Evolutionary conservation across 1,284 basidiomycete genomes (phyloP), one percentile per base, ranked within the genome.

Genomic region (Moesziomyces globuligerus): DNA sequence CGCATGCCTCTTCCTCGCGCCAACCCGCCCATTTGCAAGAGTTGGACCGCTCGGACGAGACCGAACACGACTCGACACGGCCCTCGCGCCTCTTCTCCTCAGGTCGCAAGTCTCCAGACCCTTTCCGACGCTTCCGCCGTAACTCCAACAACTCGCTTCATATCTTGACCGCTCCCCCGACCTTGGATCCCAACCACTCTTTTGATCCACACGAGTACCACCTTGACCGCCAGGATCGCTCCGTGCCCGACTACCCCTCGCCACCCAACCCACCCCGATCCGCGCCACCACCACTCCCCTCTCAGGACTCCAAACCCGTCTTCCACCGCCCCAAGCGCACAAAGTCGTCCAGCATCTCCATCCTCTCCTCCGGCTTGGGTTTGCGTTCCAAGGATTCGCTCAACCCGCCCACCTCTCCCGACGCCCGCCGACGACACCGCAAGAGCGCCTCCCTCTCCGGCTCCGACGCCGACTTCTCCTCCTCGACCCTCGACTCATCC

Each of bases 261-360:
- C 49, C 61, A 6, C 44, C 50, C 24, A 18, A 43, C 17, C 45
- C 64, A 8, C 39, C 48, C 3, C 48, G 48, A 11, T 55, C 65
- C 3, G 39, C 54, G 4, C 64, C 69, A 18, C 69, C 69, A 5
- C 70, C 70, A 5, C 39, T 56, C 24, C 70, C 70, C 8, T 64
- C 59, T 5, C 50, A 53, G 9, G 45, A 53, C 26, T 48, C 65
- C 38, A 72, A 72, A 23, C 70, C 70, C 1, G 36, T 28, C 25
- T 60, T 72, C 21, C 48, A 48, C 9, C 40, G 70, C 26, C 42
- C 47, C 1, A 60, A 62, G n/a, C 65, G 59, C 15, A 52, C 70
- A 32, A 68, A 68, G 47, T 62, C 70, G 3, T 54, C 55, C n/a
- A 68, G 65, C 56, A 64, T 72, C 49, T 72, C 70, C 17, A 71